A percentile compares a stretch with the other conserved stretches of the same genome.
Evolutionary conservation across 148 eudicot species (phyloP).

Genomic region (Linanthus parryae): DNA sequence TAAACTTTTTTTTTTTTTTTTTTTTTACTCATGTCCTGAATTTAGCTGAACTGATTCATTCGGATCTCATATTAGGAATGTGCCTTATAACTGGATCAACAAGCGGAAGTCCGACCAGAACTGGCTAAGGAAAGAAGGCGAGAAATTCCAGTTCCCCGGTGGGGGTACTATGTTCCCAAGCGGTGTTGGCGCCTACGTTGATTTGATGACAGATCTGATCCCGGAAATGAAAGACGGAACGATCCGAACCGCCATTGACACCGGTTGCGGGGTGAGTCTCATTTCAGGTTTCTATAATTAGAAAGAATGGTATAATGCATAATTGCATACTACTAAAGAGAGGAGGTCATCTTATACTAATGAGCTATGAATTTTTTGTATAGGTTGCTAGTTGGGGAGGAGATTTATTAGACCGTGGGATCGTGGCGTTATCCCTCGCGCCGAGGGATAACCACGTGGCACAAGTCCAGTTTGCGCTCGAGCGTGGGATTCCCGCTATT

Average conservation of each 20-base stretch:
- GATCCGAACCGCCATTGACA: slow-evolving; percentile 89
- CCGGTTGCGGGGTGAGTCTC: slow-evolving; percentile 95
- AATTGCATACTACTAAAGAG: too few species aligned
- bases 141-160: slow-evolving; percentile 89
- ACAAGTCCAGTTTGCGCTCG: slow-evolving; percentile 42
- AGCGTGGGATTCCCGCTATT: slow-evolving; percentile 43
- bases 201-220: slow-evolving; percentile 74
- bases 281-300: neutral
- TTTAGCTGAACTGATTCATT: neutral
- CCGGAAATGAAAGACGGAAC: slow-evolving; percentile 93
- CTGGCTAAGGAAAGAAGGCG: slow-evolving; percentile 95
- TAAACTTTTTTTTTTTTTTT: neutral
- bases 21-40: neutral
- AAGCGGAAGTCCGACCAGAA: slow-evolving; percentile 89
- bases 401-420: slow-evolving; percentile 34
- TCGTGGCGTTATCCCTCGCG: slow-evolving; percentile 35
- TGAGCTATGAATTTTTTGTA: too few species aligned
- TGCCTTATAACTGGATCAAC: slow-evolving; percentile 95
- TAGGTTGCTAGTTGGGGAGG: slow-evolving; percentile 52
- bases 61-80: slow-evolving; percentile 48
- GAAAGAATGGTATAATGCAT: slow-evolving; percentile 98
- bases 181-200: slow-evolving; percentile 76
- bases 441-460: slow-evolving; percentile 45
- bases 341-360: too few species aligned
- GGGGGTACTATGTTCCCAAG: slow-evolving; percentile 97